Evolutionary conservation across 441 rosid genomes (phyloP).

Genomic region (Mallotus japonicus): DNA sequence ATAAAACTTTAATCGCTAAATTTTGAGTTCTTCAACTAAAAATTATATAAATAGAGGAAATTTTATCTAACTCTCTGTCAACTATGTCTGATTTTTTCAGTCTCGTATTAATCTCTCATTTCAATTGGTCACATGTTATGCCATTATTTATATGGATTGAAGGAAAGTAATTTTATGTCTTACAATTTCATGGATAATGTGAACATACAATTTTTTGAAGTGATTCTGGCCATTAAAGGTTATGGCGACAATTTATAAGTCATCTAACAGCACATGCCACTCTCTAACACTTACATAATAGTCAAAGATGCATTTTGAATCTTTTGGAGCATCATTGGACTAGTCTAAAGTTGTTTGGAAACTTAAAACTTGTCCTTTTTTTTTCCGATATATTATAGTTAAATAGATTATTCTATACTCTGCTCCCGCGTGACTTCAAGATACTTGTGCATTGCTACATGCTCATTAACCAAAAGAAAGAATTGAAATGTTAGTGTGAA

Average conservation of each 20-base stretch:
- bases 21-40: too few species aligned
- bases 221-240: not conserved
- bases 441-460: not conserved
- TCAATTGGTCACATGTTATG: not conserved
- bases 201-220: not conserved
- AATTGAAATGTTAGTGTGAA: not conserved
- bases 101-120: not conserved
- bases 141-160: not conserved
- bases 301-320: not conserved
- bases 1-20: too few species aligned
- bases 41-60: too few species aligned
- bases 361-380: too few species aligned
- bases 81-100: too few species aligned
- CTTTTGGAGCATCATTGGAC: too few species aligned
- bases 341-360: too few species aligned
- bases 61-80: too few species aligned
- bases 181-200: too few species aligned
- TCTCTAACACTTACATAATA: too few species aligned
- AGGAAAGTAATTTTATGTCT: too few species aligned
- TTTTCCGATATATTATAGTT: not conserved
- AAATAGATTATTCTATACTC: not conserved
- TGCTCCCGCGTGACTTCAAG: not conserved
- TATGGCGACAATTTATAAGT: not conserved
- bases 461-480: not conserved
- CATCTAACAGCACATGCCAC: too few species aligned